Base-by-base conservation (phyloP, 192 early-diverging fungal genomes). In the Linnemannia exigua region DNA sequence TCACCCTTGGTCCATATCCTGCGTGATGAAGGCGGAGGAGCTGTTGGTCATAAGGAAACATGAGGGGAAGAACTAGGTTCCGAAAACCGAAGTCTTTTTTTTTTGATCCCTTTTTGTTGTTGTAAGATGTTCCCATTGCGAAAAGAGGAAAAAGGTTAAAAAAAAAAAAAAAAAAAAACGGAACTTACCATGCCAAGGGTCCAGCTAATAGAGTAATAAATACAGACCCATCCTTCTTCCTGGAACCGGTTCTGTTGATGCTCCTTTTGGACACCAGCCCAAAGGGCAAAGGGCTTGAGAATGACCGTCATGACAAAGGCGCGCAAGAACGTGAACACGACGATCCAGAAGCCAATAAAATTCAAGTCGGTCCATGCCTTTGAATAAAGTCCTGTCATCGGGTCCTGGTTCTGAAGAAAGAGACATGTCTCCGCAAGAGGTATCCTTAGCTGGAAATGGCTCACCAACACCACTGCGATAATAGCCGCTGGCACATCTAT, bases 201-300 rank as follows among this genome's bases (percentile, higher is more conserved):
- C 74, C 89, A 92, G 31, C 91, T 92, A 15, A 88, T n/a, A 6
- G 89, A 87, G 79, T 94, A 96, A 84, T 94, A 96, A 19, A 96
- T 74, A 33, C 90, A 90, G 44, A 90, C 83, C 93, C 94, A 96
- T 3, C 93, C 90, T 44, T 96, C 94, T 67, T 96, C 95, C 68
- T 90, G 88, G 76, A 96, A 95, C 25, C 95, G 89, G 15, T 75
- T 79, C n/a, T 70, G 72, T 46, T 89, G 89, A 51, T 89, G 89
- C 25, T 81, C 74, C 41, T 81, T 76, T 71, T 79, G 37, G 58
- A 84, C 52, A 7, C 81, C 66, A 33, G 70, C 71, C 73, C 81
- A 77, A 35, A 79, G 31, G 7, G 76, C 89, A 69, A 91, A 61
- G 9, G 92, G 90, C 46, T 81, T 89, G 17, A 92, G 70, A n/a